These are phyloP conservation scores for Brasilioporus rufonigricans DNA, from an alignment of 768 basidiomycete species.

Conservation along the genomic window DNA sequence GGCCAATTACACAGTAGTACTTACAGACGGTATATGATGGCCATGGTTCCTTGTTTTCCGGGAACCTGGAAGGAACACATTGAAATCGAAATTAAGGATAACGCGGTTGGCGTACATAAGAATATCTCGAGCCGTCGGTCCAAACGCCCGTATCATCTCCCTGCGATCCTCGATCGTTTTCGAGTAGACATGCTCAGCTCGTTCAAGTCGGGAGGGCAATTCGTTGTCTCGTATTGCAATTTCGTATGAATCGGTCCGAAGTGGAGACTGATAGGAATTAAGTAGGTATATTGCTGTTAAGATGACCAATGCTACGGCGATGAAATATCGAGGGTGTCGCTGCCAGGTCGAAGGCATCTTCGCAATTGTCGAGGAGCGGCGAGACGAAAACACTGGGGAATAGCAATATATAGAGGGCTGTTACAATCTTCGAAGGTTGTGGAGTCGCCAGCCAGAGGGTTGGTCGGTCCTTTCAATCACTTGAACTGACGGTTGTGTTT, in stretches of 20 bases:
- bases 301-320: conserved; percentile 42
- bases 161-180: conserved; percentile 41
- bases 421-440: conserved; percentile 6
- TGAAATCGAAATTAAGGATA: conserved; percentile 3
- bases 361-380: not conserved
- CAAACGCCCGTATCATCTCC: conserved; percentile 52
- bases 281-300: conserved; percentile 48
- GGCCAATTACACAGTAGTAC: conserved; percentile 17
- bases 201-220: conserved; percentile 40
- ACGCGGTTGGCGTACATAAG: conserved; percentile 30
- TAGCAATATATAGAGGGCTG: conserved; percentile 11
- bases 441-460: not conserved
- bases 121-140: conserved; percentile 48
- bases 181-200: conserved; percentile 46
- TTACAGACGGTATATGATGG: conserved; percentile 57
- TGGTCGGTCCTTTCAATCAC: not conserved
- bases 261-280: conserved; percentile 32
- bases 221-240: conserved; percentile 31
- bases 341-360: conserved; percentile 34
- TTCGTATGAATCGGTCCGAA: conserved; percentile 23
- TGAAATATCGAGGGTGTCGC: conserved; percentile 53
- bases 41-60: conserved; percentile 50
- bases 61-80: conserved; percentile 41
- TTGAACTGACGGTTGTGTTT: not conserved
- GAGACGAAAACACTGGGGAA: conserved; percentile 8